Conservation (phyloP, 2,329 filamentous ascomycete genomes). For the Neurospora sp. region DNA sequence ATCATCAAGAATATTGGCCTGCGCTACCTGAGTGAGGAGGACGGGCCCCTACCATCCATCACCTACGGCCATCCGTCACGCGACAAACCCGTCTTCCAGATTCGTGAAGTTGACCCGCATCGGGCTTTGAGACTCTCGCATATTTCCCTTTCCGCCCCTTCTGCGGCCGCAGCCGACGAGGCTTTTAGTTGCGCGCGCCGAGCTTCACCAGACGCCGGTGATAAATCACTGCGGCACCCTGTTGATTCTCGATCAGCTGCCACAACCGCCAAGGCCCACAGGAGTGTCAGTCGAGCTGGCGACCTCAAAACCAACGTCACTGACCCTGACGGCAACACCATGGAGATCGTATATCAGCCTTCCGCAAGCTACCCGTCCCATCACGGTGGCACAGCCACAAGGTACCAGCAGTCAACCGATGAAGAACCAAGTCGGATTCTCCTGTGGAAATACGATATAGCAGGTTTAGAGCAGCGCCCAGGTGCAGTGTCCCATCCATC, state of each 20-base stretch:
- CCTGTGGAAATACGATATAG: slow-evolving; percentile 39
- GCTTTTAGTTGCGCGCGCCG: slow-evolving; percentile 63
- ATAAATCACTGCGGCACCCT: slow-evolving; percentile 16
- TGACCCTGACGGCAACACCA: slow-evolving; percentile 75
- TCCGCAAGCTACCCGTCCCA: slow-evolving; percentile 25
- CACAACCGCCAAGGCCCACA: slow-evolving; percentile 11
- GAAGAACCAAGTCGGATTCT: slow-evolving; percentile 34
- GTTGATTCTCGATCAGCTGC: slow-evolving; percentile 10
- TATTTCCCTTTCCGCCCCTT: slow-evolving; percentile 59
- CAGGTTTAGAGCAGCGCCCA: slow-evolving; percentile 19
- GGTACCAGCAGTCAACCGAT: slow-evolving; percentile 26
- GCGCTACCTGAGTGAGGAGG: slow-evolving; percentile 45
- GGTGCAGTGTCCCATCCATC: slow-evolving; percentile 7
- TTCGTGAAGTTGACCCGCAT: slow-evolving; percentile 30
- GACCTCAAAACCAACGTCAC: slow-evolving; percentile 47
- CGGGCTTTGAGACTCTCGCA: slow-evolving; percentile 31
- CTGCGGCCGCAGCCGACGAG: slow-evolving; percentile 53
- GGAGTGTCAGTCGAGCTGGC: slow-evolving; percentile 17
- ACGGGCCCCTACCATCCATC: slow-evolving; percentile 24
- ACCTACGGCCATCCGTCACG: slow-evolving; percentile 30
- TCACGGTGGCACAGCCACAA: slow-evolving; percentile 25
- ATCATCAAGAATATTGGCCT: slow-evolving; percentile 71
- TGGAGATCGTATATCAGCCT: slow-evolving; percentile 61
- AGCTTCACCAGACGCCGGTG: slow-evolving; percentile 35
- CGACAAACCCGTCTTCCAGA: slow-evolving; percentile 32